Conservation (phyloP, 192 early-diverging fungal genomes). For the Backusella tarrabulga region DNA sequence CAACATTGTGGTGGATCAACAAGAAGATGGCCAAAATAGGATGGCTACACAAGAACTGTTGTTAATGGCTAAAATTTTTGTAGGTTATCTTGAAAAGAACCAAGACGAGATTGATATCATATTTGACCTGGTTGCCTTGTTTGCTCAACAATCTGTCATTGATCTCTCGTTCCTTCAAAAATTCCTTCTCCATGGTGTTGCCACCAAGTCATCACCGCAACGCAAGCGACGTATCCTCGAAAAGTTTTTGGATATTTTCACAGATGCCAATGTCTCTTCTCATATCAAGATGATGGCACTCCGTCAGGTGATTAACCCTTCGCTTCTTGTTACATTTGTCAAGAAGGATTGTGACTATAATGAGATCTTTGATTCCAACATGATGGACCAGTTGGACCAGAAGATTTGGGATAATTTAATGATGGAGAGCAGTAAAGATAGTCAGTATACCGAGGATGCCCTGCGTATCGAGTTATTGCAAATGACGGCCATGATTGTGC, state of each 20-base stretch:
- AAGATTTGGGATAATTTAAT: constrained; percentile 57
- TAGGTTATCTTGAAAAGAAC: constrained; percentile 59
- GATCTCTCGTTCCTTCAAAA: constrained; percentile 61
- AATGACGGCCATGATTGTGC: constrained; percentile 84
- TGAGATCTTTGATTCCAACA: constrained; percentile 58
- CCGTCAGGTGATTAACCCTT: constrained; percentile 83
- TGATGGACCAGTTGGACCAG: constrained; percentile 60
- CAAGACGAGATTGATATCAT: constrained; percentile 65
- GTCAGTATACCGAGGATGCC: constrained; percentile 63
- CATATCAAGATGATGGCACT: constrained; percentile 73
- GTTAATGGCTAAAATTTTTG: constrained; percentile 73
- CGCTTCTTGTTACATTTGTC: constrained; percentile 69
- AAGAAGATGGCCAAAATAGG: constrained; percentile 39
- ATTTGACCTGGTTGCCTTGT: constrained; percentile 72
- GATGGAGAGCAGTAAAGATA: constrained; percentile 50
- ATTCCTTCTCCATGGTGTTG: constrained; percentile 69
- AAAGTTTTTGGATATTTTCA: constrained; percentile 70
- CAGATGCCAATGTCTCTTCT: constrained; percentile 55
- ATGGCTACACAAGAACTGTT: constrained; percentile 49
- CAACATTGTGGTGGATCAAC: constrained; percentile 25
- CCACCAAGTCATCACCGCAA: constrained; percentile 44
- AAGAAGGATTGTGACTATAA: constrained; percentile 43
- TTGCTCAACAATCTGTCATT: constrained; percentile 65
- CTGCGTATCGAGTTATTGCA: constrained; percentile 88
- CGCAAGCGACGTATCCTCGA: constrained; percentile 72